These are phyloP conservation scores for Punica granatum DNA, from an alignment of 345 rosid genomes.

Conservation along the genomic window DNA sequence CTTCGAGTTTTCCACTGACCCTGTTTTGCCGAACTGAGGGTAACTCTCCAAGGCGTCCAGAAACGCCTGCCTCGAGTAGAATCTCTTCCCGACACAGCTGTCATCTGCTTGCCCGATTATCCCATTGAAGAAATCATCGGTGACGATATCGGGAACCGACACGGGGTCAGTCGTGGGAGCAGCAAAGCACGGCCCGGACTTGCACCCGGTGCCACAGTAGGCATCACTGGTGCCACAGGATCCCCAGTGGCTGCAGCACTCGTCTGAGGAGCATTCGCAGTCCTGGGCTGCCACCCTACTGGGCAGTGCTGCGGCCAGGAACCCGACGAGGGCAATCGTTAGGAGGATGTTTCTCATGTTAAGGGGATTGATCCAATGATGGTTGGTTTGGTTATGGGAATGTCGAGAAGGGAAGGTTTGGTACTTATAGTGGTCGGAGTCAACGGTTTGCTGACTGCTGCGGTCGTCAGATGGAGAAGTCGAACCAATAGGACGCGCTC, in stretches of 20 bases:
- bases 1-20: constrained; percentile 27
- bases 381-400: not conserved
- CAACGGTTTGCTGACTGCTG: not conserved
- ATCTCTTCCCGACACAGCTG: constrained; percentile 28
- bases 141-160: constrained; percentile 24
- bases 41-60: constrained; percentile 19
- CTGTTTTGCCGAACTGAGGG: constrained; percentile 27
- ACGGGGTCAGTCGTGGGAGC: constrained; percentile 6
- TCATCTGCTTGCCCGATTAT: constrained; percentile 24
- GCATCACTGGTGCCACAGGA: constrained; percentile 21
- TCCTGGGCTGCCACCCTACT: constrained; percentile 12
- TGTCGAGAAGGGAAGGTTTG: not conserved
- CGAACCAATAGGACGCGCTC: no score
- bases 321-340: not conserved
- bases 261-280: constrained; percentile 22
- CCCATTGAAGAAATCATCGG: constrained; percentile 30
- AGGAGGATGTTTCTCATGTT: not conserved
- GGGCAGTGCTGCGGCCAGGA: not conserved
- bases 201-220: constrained; percentile 23
- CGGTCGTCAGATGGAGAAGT: no score
- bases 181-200: constrained; percentile 16
- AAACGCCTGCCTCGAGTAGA: constrained; percentile 33
- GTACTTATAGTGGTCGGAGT: not conserved
- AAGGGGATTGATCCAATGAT: not conserved
- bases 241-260: constrained; percentile 27